phyloP scores from a whole-genome alignment of 768 basidiomycete species.

The Amanita thiersii region DNA sequence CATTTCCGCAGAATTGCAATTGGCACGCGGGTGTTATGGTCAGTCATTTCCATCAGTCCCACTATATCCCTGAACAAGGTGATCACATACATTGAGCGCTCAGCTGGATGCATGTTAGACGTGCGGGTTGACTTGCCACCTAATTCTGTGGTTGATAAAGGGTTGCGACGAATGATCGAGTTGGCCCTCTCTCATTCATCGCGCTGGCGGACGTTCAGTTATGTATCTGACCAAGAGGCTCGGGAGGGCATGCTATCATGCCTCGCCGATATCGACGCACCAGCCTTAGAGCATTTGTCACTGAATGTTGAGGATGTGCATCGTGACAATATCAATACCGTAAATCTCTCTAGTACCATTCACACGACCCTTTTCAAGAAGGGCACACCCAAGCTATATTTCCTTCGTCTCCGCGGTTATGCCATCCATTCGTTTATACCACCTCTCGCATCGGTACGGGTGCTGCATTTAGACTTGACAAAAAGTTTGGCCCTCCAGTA shows the following conservation, averaged over 20 bases:
- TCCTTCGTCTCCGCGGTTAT: constrained; percentile 35
- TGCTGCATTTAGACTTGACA: constrained; percentile 39
- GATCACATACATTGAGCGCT: constrained; percentile 25
- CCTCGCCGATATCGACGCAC: constrained; percentile 21
- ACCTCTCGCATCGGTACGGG: constrained; percentile 23
- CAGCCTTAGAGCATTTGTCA: constrained; percentile 29
- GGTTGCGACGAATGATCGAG: constrained; percentile 16
- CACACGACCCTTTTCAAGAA: constrained; percentile 1
- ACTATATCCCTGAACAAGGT: constrained; percentile 15
- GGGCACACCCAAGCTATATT: constrained; percentile 21
- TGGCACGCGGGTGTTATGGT: constrained; percentile 32
- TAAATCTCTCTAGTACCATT: constrained; percentile 11
- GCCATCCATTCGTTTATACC: constrained; percentile 33
- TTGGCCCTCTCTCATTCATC: constrained; percentile 21
- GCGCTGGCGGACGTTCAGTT: constrained; percentile 28
- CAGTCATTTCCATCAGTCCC: constrained; percentile 21
- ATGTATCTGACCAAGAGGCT: constrained; percentile 20
- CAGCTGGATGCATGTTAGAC: constrained; percentile 21
- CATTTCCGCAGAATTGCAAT: constrained; percentile 31
- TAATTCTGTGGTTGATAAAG: constrained; percentile 6
- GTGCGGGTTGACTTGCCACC: constrained; percentile 20
- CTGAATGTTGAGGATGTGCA: constrained; percentile 26
- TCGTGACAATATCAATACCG: constrained; percentile 8
- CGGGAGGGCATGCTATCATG: constrained; percentile 18
- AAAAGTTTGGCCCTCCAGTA: constrained; percentile 25